A percentile compares a stretch with the other conserved stretches of the same genome.
These are phyloP conservation scores for Diospyros lotus DNA, from an alignment of 148 eudicot species.

Conservation along the genomic window DNA sequence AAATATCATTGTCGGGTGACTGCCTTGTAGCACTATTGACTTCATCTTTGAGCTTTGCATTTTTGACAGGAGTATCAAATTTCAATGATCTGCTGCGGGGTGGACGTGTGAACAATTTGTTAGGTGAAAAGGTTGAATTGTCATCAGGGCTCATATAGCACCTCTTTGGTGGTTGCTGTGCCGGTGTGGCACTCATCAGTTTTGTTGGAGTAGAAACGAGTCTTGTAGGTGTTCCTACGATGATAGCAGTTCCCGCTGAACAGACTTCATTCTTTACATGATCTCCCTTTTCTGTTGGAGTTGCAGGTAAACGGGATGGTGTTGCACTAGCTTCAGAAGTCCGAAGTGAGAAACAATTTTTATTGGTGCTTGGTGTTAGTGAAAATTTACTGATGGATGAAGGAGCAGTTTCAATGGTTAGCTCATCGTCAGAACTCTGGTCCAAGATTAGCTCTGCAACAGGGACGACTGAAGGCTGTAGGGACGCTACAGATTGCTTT, in stretches of 20 bases:
- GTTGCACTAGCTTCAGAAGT: slow-evolving; percentile 14
- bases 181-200: slow-evolving; percentile 63
- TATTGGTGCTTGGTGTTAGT: neutral
- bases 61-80: slow-evolving; percentile 53
- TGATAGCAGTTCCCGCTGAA: slow-evolving; percentile 7
- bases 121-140: slow-evolving; percentile 27
- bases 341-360: neutral
- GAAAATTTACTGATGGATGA: slow-evolving; percentile 6
- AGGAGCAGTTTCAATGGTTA: slow-evolving; percentile 7
- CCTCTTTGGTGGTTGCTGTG: slow-evolving; percentile 44
- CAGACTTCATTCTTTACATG: slow-evolving; percentile 17
- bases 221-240: slow-evolving; percentile 42
- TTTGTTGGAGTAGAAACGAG: slow-evolving; percentile 45
- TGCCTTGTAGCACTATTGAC: slow-evolving; percentile 16
- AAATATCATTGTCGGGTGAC: slow-evolving; percentile 32
- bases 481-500: neutral
- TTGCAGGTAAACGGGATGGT: slow-evolving; percentile 25
- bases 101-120: slow-evolving; percentile 41
- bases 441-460: slow-evolving; percentile 1
- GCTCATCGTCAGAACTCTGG: slow-evolving; percentile 3
- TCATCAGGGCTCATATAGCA: slow-evolving; percentile 54
- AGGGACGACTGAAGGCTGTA: slow-evolving; percentile 7
- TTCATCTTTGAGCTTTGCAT: slow-evolving; percentile 31
- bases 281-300: slow-evolving; percentile 29
- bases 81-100: slow-evolving; percentile 54